A percentile compares a stretch with the other conserved stretches of the same genome.
Conservation (phyloP, 225 moss, liverwort and hornwort species). For the Takakia lepidozioides region DNA sequence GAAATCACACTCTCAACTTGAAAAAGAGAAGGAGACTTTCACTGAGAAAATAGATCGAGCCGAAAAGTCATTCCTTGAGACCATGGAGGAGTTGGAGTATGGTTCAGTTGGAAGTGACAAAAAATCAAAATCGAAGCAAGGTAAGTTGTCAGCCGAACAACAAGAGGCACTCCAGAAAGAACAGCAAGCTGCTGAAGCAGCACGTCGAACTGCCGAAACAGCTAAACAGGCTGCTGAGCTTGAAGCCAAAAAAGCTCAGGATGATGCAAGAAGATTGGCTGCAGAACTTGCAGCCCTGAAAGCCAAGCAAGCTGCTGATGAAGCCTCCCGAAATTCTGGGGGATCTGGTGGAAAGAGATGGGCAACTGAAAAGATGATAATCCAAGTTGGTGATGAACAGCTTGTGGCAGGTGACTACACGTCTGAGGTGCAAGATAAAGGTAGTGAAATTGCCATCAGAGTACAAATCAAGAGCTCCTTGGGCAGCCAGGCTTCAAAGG, state of each 20-base stretch:
- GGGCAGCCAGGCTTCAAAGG: not conserved
- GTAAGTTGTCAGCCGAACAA: not conserved
- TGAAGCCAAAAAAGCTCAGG: conserved; percentile 2
- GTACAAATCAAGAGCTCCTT: conserved; percentile 1
- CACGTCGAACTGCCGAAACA: not conserved
- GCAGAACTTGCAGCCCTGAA: conserved; percentile 5
- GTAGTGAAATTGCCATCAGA: conserved; percentile 3
- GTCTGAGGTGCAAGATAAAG: conserved; percentile 4
- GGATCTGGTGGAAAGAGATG: conserved; percentile 8
- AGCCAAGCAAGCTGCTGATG: not conserved
- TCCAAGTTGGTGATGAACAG: not conserved
- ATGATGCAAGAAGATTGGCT: not conserved
- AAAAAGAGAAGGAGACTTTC: not conserved
- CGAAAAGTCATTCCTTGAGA: conserved; percentile 3
- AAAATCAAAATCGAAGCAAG: not conserved
- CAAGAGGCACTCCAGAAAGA: not conserved
- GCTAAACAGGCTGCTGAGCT: not conserved
- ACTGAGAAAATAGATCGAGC: not conserved
- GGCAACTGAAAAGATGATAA: not conserved
- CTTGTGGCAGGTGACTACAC: conserved; percentile 1
- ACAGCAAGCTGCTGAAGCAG: not conserved
- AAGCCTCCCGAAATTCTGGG: not conserved
- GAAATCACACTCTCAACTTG: not conserved
- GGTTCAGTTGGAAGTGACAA: not conserved
- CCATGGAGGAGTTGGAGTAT: conserved; percentile 2